Evolutionary conservation across 2,329 filamentous ascomycete species (phyloP), one percentile per base, ranked within the genome.

Genomic region (Tolypocladium endophyticum): DNA sequence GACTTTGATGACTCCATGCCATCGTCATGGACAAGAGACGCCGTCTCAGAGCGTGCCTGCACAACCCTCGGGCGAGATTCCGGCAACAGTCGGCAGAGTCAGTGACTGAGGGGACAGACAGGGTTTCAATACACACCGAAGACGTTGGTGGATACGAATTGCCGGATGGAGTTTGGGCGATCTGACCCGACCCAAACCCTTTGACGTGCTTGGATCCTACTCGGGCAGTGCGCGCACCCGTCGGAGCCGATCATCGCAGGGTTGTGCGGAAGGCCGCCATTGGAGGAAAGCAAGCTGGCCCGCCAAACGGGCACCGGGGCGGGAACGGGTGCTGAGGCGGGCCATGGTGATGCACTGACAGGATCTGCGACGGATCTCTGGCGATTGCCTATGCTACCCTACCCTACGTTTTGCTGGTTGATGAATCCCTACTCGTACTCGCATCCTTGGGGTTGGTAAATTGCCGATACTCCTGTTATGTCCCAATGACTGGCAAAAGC

Each of bases 211-310:
- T 28, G 23, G 52, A 38, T 20, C 52, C 45, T 39, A 57, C 58
- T 55, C 58, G 54, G 60, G 58, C 58, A 45, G 61, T 59, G 61
- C 57, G 62, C 60, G 63, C 63, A 62, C 56, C 63, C 63, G 63
- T 64, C 63, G 63, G 61, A 63, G 62, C 63, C 60, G 58, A 45
- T 53, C 28, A 47, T 8, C 33, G 35, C 52, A 35, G 33, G 14
- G 36, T 55, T 25, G 45, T 39, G 56, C 50, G 33, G 12, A 52
- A 30, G 39, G 36, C 33, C 36, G 41, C 43, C 20, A 39, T 41
- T 52, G 35, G 28, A 33, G 12, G 30, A 43, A 18, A 7, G 55
- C 14, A 14, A 28, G 23, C 5, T 30, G 14, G 25, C 25, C 45
- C 25, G 25, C 25, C 47, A 33, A 6, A 52, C 47, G 11, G 47